Percentiles rank a stretch among this genome's conserved stretches.
phyloP scores from a whole-genome alignment of 345 rosid species.

The Clausena lansium region DNA sequence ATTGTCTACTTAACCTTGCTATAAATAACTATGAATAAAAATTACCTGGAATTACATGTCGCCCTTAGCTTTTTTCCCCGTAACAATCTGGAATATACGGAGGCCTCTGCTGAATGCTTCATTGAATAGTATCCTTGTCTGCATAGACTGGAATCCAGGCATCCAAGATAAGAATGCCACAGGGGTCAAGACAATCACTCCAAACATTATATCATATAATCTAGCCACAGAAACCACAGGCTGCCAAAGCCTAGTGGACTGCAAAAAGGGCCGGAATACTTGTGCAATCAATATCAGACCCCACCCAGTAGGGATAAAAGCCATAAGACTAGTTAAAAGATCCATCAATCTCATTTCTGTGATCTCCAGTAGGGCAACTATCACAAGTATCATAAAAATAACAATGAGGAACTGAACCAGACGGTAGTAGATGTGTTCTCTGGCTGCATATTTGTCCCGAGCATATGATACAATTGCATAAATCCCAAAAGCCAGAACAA shows the following conservation, averaged over 20 bases:
- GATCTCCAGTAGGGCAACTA: slow-evolving; percentile 62
- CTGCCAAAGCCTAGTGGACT: slow-evolving; percentile 62
- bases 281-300: slow-evolving; percentile 75
- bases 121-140: slow-evolving; percentile 79
- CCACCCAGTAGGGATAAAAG: slow-evolving; percentile 94
- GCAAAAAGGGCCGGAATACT: slow-evolving; percentile 67
- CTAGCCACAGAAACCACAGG: slow-evolving; percentile 77
- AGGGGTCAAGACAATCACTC: slow-evolving; percentile 77
- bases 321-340: slow-evolving; percentile 74
- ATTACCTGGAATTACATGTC: slow-evolving; percentile 40
- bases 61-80: slow-evolving; percentile 64
- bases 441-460: slow-evolving; percentile 64
- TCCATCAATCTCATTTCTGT: slow-evolving; percentile 60
- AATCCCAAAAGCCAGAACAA: slow-evolving; percentile 52
- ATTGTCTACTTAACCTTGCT: background rate
- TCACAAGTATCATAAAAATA: slow-evolving; percentile 49
- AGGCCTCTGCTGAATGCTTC: slow-evolving; percentile 94
- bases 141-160: slow-evolving; percentile 95
- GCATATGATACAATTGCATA: slow-evolving; percentile 63
- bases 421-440: slow-evolving; percentile 81
- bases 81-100: slow-evolving; percentile 73
- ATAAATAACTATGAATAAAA: background rate
- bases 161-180: slow-evolving; percentile 89
- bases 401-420: slow-evolving; percentile 83
- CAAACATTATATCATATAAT: slow-evolving; percentile 72